Conservation (phyloP, 2,329 filamentous ascomycete species). For the Sporothrix brasiliensis region DNA sequence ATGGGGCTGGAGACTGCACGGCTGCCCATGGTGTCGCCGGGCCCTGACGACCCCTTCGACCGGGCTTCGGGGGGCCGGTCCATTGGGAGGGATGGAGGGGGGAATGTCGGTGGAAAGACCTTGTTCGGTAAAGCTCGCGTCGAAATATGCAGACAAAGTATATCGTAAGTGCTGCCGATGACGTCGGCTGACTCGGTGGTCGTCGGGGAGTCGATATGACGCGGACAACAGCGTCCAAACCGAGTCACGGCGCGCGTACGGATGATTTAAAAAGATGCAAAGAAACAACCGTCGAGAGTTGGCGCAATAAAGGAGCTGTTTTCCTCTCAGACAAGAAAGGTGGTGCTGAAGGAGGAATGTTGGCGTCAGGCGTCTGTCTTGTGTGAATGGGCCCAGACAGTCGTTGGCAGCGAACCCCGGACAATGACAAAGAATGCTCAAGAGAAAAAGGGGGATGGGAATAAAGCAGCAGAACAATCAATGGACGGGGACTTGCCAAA, state of each 20-base stretch:
- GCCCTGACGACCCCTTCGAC: background rate
- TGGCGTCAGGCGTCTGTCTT: background rate
- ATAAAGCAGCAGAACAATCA: too few species aligned
- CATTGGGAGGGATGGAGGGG: background rate
- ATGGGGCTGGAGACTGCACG: background rate
- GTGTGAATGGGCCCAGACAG: background rate
- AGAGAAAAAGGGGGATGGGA: background rate
- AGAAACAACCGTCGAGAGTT: background rate
- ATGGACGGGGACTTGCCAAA: too few species aligned
- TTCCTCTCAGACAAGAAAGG: background rate
- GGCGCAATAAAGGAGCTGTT: background rate
- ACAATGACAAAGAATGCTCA: background rate
- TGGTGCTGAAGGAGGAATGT: conserved; percentile 6
- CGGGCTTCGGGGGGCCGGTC: conserved; percentile 16
- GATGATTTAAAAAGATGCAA: background rate
- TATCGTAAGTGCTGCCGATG: background rate
- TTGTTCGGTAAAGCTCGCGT: background rate
- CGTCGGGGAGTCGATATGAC: background rate
- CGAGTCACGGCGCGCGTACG: background rate
- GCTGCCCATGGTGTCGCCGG: conserved; percentile 11
- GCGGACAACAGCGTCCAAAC: too few species aligned
- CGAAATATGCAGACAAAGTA: background rate
- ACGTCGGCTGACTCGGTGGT: conserved; percentile 20
- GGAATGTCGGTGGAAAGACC: background rate
- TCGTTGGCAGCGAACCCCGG: background rate